These are phyloP conservation scores for Pseudonitzschia pungens DNA, from an alignment of 108 stramenopile genomes.

Conservation along the genomic window DNA sequence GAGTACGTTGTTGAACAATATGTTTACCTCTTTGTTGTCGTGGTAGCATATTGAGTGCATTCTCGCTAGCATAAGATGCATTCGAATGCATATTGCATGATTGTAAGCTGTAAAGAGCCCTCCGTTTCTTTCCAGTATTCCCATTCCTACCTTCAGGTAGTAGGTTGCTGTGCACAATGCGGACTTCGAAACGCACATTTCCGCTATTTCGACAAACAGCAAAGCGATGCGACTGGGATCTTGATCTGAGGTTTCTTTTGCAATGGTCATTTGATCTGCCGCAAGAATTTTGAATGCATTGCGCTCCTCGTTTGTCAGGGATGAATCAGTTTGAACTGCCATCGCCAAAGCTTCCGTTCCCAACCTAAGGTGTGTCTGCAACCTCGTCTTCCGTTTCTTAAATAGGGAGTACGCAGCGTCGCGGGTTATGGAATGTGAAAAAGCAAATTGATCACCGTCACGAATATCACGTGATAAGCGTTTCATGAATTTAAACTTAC, in stretches of 20 bases:
- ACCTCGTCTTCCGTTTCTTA: background rate
- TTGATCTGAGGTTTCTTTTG: background rate
- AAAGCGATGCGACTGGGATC: background rate
- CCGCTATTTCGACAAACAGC: conserved; percentile 23
- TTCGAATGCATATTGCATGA: conserved; percentile 5
- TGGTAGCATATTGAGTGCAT: conserved; percentile 20
- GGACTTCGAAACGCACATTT: conserved; percentile 25
- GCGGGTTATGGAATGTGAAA: conserved; percentile 17
- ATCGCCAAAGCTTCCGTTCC: conserved; percentile 21
- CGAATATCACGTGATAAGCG: background rate
- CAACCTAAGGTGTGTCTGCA: background rate
- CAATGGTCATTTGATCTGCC: conserved; percentile 17
- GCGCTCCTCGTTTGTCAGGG: background rate
- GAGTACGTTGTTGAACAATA: conserved; percentile 12
- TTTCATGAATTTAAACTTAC: background rate
- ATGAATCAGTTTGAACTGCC: conserved; percentile 8
- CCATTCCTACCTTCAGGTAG: conserved; percentile 19
- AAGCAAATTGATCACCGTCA: conserved; percentile 1
- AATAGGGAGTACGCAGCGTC: conserved; percentile 10
- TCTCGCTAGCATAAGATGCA: conserved; percentile 26
- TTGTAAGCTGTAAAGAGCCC: conserved; percentile 1
- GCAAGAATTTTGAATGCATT: conserved; percentile 25
- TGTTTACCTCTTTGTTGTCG: background rate
- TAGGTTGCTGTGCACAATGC: conserved; percentile 19
- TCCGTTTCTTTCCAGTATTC: conserved; percentile 1